Base-by-base conservation (phyloP, 2,329 filamentous ascomycete species). In the Talaromyces atroroseus region DNA sequence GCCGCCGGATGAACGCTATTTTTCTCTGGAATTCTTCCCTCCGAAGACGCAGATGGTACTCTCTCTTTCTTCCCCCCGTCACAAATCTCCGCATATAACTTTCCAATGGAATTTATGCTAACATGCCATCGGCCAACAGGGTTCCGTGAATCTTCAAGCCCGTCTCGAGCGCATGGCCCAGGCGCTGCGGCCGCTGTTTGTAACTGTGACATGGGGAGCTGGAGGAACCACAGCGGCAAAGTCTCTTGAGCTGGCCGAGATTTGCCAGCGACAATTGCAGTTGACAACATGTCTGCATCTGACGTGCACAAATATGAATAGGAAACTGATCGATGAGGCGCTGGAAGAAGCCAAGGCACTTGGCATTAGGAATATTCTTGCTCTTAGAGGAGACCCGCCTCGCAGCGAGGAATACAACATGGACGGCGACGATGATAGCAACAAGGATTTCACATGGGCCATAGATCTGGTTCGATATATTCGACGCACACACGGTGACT, bases 11-110 rank as follows among this genome's bases (percentile, higher is more conserved):
- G 83, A 84, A 62, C 85, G 83, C 71, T 97, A 94, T 79, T 95
- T 96, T 76, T 97, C 94, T 49, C 87, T 97, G 74, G 94, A 99
- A 77, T 99, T 99, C 84, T 99, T 99, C 78, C 94, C 94, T 63
- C 94, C 94, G 61, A 99, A 97, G 79, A 99, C 94, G 48, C 82
- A 87, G 60, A 96, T 95, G 86, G 82, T 83, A 68, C 66, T 67
- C 56, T 11, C 45, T 7, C 52, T 54, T 44, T 32, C 8, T 16
- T 18, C 12, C 52, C 26, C 26, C 26, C 26, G 4, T 4, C 32
- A 36, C 32, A 42, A 60, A 24, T 46, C 51, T 49, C 36, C 48
- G 58, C 24, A 11, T 52, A 20, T 14, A 12, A 32, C 24, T n/a
- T n/a, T n/a, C n/a, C n/a, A n/a, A n/a, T n/a, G 1, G n/a, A 12